Evolutionary conservation across 2,329 filamentous ascomycete species (phyloP).

Genomic region (Chaetomium globosum): DNA sequence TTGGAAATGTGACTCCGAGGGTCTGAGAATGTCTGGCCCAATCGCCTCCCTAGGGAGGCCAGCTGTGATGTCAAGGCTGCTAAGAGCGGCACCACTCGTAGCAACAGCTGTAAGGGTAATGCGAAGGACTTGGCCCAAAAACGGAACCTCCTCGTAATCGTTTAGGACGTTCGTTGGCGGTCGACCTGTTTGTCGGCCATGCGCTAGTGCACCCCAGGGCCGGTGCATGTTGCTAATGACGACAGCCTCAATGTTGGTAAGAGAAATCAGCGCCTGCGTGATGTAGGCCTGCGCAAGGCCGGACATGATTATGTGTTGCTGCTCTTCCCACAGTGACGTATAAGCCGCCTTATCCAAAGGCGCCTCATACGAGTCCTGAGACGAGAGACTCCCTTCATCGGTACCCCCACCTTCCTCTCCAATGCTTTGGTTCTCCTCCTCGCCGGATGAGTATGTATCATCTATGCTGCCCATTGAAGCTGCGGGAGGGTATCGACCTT

Average conservation of each 20-base stretch:
- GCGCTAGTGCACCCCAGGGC: slow-evolving; percentile 20
- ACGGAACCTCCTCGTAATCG: slow-evolving; percentile 17
- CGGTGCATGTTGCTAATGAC: slow-evolving; percentile 22
- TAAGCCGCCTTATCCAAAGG: slow-evolving; percentile 19
- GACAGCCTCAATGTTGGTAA: slow-evolving; percentile 17
- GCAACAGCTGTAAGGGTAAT: slow-evolving; percentile 16
- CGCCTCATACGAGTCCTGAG: slow-evolving; percentile 17
- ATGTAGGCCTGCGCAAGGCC: slow-evolving; percentile 21
- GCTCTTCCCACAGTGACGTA: slow-evolving; percentile 20
- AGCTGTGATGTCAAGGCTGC: slow-evolving; percentile 19
- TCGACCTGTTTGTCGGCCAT: slow-evolving; percentile 20
- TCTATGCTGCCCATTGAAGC: slow-evolving; percentile 19
- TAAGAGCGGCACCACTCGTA: slow-evolving; percentile 18
- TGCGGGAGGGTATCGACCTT: slow-evolving; percentile 18
- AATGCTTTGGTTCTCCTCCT: slow-evolving; percentile 14
- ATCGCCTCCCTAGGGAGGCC: slow-evolving; percentile 15
- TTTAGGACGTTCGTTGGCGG: slow-evolving; percentile 17
- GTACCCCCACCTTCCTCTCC: slow-evolving; percentile 13
- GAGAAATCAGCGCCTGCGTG: slow-evolving; percentile 20
- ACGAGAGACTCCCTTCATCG: slow-evolving; percentile 20
- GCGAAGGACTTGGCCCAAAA: slow-evolving; percentile 17
- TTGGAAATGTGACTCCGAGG: slow-evolving; percentile 17
- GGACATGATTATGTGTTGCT: slow-evolving; percentile 19
- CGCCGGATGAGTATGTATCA: slow-evolving; percentile 15
- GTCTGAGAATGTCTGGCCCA: slow-evolving; percentile 17